These are phyloP conservation scores for Umbilicus rupestris DNA, from an alignment of 164 flowering plant genomes.

Conservation along the genomic window DNA sequence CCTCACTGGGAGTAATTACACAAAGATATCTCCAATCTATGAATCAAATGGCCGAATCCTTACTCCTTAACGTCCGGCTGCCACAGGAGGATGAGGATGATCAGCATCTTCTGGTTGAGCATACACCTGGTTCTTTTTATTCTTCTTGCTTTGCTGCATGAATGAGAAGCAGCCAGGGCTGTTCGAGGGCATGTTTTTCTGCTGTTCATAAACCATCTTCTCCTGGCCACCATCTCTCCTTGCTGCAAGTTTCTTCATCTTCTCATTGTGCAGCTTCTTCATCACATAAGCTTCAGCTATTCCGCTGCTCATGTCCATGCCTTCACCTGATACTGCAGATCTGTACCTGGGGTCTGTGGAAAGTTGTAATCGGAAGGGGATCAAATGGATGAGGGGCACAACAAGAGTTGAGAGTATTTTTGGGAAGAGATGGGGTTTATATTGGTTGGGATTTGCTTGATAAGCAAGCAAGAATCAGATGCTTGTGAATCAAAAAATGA, in stretches of 20 bases:
- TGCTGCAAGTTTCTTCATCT: background rate
- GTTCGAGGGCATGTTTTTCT: background rate
- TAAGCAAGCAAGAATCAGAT: background rate
- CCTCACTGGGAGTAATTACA: too few species aligned
- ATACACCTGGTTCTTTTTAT: background rate
- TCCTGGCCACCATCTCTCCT: background rate
- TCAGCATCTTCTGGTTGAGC: background rate
- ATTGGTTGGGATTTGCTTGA: background rate
- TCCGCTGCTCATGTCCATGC: background rate
- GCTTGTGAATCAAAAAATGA: background rate
- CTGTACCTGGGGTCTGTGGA: background rate
- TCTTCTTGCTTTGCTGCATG: background rate
- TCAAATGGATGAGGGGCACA: background rate
- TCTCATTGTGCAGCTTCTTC: constrained; percentile 6
- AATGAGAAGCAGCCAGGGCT: background rate
- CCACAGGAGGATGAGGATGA: too few species aligned
- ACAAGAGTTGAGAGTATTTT: background rate
- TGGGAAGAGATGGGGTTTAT: background rate
- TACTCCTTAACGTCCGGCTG: background rate
- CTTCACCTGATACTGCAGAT: background rate
- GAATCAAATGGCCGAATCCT: background rate
- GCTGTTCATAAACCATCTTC: background rate
- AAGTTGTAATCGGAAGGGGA: background rate
- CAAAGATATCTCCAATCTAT: too few species aligned
- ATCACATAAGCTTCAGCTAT: background rate